phyloP scores from a whole-genome alignment of 176 grass and related monocot genomes.

The Avena sativa region DNA sequence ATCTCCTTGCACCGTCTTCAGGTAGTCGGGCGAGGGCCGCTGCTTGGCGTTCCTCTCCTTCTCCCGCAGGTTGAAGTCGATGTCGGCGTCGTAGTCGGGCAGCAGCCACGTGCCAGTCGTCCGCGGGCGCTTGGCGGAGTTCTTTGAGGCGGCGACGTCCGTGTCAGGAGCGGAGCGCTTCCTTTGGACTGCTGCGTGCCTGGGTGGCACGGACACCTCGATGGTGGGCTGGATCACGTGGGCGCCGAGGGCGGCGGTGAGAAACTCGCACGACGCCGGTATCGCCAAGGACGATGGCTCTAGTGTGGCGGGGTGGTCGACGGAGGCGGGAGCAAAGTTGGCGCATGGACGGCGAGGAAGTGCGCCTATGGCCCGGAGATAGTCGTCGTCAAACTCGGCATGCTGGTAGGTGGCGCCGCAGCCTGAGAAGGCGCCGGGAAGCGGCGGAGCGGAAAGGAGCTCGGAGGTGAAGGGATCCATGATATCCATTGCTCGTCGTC shows the following conservation, averaged over 20 bases:
- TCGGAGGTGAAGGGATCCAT: neutral
- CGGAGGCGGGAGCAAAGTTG: neutral
- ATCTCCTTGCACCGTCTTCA: no score
- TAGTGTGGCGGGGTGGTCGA: neutral
- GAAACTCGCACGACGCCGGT: neutral
- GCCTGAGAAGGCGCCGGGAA: neutral
- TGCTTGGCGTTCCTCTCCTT: neutral
- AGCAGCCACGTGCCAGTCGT: neutral
- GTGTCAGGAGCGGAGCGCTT: neutral
- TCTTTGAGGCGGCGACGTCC: neutral
- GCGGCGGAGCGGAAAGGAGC: neutral
- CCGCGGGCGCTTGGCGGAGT: neutral
- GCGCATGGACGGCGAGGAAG: neutral
- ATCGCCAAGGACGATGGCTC: no score
- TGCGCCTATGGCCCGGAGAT: neutral
- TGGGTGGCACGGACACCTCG: neutral
- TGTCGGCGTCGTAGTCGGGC: conserved; percentile 1
- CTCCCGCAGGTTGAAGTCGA: conserved; percentile 19
- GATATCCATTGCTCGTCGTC: neutral
- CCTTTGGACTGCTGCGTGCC: neutral
- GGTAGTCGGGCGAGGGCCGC: neutral
- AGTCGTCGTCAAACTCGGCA: neutral
- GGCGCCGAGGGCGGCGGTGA: neutral
- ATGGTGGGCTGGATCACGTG: neutral
- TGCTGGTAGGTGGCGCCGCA: neutral